These are phyloP conservation scores for Quercus ilex DNA, from an alignment of 306 rosid species.

Conservation along the genomic window DNA sequence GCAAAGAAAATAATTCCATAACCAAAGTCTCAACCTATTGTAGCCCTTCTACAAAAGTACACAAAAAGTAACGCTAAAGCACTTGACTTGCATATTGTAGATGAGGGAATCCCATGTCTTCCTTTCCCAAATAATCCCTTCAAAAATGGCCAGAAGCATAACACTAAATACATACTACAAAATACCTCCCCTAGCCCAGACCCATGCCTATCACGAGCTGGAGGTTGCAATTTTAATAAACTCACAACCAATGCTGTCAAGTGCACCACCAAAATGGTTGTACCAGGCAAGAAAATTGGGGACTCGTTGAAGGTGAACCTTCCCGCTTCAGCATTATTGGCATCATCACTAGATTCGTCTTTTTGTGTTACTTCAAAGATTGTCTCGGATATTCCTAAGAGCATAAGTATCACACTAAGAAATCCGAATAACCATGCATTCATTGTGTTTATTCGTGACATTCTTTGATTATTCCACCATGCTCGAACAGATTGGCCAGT, in stretches of 20 bases:
- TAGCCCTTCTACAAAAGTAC: constrained; percentile 2
- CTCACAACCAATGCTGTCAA: constrained; percentile 10
- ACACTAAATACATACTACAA: constrained; percentile 22
- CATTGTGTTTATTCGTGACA: constrained; percentile 24
- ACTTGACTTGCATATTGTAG: constrained; percentile 25
- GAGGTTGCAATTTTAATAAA: not conserved
- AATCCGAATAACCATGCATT: constrained; percentile 30
- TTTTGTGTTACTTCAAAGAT: constrained; percentile 41
- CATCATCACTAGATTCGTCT: constrained; percentile 18
- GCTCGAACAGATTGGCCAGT: constrained; percentile 28
- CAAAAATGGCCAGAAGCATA: constrained; percentile 38
- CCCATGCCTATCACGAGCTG: not conserved
- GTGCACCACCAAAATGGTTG: constrained; percentile 31
- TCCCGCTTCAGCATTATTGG: not conserved
- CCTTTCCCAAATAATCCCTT: constrained; percentile 35
- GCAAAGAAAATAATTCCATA: not conserved
- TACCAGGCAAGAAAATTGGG: constrained; percentile 24
- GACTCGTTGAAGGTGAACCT: constrained; percentile 37
- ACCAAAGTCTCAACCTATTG: not conserved
- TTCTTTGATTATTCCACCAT: constrained; percentile 51
- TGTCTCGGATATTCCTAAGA: constrained; percentile 33
- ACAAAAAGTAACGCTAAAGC: constrained; percentile 27
- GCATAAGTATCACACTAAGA: constrained; percentile 15
- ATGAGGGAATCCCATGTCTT: constrained; percentile 34
- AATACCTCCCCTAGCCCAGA: constrained; percentile 24